A percentile compares a stretch with the other conserved stretches of the same genome.
Conservation (phyloP, 768 basidiomycete genomes). For the Suillus americanus region DNA sequence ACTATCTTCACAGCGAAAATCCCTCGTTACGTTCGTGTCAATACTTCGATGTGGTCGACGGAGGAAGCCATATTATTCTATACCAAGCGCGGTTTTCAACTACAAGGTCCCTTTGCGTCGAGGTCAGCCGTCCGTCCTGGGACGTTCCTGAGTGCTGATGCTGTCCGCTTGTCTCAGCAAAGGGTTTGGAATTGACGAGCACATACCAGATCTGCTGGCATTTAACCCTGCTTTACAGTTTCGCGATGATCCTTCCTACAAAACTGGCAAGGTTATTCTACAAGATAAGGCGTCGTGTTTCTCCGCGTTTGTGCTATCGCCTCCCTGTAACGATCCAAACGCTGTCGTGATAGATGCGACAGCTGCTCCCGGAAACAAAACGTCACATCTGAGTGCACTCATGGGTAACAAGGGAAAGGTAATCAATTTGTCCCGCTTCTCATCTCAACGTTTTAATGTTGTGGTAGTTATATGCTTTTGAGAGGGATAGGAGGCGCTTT, state of each 20-base stretch:
- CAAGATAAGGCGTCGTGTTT: slow-evolving; percentile 99
- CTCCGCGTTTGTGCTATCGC: slow-evolving; percentile 84
- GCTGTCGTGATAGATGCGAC: slow-evolving; percentile 87
- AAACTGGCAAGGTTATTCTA: slow-evolving; percentile 79
- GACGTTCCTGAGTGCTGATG: not conserved
- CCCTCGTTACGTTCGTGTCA: slow-evolving; percentile 85
- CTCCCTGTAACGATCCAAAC: slow-evolving; percentile 49
- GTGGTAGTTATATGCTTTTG: slow-evolving; percentile 79
- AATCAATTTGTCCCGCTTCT: slow-evolving; percentile 14
- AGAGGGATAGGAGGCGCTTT: slow-evolving; percentile 81
- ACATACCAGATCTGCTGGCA: slow-evolving; percentile 78
- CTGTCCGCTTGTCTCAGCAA: slow-evolving; percentile 38
- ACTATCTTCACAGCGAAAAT: slow-evolving; percentile 50
- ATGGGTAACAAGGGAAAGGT: slow-evolving; percentile 85
- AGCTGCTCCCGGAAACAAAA: slow-evolving; percentile 98
- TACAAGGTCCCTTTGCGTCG: slow-evolving; percentile 53
- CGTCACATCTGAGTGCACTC: slow-evolving; percentile 87
- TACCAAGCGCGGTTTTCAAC: slow-evolving; percentile 51
- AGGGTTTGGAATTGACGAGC: slow-evolving; percentile 70
- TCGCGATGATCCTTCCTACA: slow-evolving; percentile 71
- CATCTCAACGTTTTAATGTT: not conserved
- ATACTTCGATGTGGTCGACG: slow-evolving; percentile 65
- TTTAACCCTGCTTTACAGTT: slow-evolving; percentile 70
- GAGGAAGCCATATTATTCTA: slow-evolving; percentile 64
- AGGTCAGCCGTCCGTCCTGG: slow-evolving; percentile 36